Evolutionary conservation across 371 early-diverging fungal species (phyloP), one percentile per base, ranked within the genome.

Genomic region (Nematocida displodere): DNA sequence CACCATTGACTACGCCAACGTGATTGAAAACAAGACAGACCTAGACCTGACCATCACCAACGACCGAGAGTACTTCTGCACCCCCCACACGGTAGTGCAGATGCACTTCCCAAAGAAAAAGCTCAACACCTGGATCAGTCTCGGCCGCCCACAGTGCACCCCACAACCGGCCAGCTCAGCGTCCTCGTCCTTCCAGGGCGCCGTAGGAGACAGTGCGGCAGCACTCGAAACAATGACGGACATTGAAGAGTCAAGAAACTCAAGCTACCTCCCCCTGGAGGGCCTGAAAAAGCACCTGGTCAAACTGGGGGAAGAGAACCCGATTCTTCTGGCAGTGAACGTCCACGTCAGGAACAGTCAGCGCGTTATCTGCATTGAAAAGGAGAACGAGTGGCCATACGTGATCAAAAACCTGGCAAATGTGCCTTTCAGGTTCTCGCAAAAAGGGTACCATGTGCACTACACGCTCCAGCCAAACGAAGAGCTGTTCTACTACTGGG

Each of bases 211-310:
- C 11, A 4, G 5, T 11, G 54, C 40, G 5, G 5, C 1, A n/a
- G 1, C 58, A 29, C 15, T 5, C 22, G 40, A 53, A 26, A 28
- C 15, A 13, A 17, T 17, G 8, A n/a, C 54, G 20, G 59, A 71
- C 33, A 13, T 71, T n/a, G 75, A 61, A 48, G 44, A 62, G 1
- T 40, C 48, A 4, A n/a, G 13, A 17, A 49, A 50, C 22, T 58
- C 75, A n/a, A 55, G 56, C 55, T 71, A 71, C 48, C 75, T 71
- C n/a, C 75, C 75, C 1, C 59, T 71, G n/a, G 75, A 71, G 7
- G 75, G 75, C 5, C 50, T 71, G 1, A 71, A 71, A 37, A 71
- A 61, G 47, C 75, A 71, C 22, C 42, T 71, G 26, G 75, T 71
- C 8, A 71, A 71, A 37, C 48, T 71, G 20, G 24, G 50, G 44